Percentiles rank a stretch among this genome's conserved stretches.
These are phyloP conservation scores for Nyctanthes arbortristis DNA, from an alignment of 257 asterid species.

Conservation along the genomic window DNA sequence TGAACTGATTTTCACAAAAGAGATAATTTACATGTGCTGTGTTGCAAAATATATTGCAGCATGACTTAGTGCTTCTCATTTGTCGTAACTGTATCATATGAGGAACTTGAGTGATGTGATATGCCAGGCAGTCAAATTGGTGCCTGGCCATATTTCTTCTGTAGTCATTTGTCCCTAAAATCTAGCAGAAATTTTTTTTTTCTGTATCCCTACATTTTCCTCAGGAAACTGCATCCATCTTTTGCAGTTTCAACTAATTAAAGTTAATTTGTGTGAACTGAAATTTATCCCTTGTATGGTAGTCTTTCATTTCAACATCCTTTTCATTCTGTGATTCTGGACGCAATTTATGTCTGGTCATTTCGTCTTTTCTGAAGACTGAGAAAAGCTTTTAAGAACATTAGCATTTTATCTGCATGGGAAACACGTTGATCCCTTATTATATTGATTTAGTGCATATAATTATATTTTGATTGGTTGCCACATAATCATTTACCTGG, in stretches of 20 bases:
- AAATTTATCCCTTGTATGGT: not conserved
- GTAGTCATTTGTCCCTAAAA: not conserved
- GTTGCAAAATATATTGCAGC: not conserved
- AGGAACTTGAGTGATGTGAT: not conserved
- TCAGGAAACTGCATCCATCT: not conserved
- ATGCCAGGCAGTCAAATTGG: not conserved
- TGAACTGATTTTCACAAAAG: not conserved
- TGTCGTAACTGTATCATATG: not conserved
- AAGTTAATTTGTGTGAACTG: not conserved
- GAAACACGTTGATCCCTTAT: not conserved
- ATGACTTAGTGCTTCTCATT: not conserved
- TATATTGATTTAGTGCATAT: not conserved
- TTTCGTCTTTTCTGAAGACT: not conserved
- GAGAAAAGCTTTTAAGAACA: not conserved
- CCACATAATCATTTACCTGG: not conserved
- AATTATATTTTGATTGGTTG: not conserved
- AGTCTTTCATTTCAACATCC: not conserved
- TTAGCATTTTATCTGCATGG: not conserved
- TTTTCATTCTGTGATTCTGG: not conserved
- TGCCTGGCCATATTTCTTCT: not conserved
- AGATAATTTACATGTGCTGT: not conserved
- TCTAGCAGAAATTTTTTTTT: not conserved
- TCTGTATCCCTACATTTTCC: not conserved
- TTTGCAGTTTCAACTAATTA: not conserved
- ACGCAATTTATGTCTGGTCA: not conserved